These are phyloP conservation scores for Teunomyces lycoperdinae DNA, from an alignment of 805 yeast genomes.

Conservation along the genomic window DNA sequence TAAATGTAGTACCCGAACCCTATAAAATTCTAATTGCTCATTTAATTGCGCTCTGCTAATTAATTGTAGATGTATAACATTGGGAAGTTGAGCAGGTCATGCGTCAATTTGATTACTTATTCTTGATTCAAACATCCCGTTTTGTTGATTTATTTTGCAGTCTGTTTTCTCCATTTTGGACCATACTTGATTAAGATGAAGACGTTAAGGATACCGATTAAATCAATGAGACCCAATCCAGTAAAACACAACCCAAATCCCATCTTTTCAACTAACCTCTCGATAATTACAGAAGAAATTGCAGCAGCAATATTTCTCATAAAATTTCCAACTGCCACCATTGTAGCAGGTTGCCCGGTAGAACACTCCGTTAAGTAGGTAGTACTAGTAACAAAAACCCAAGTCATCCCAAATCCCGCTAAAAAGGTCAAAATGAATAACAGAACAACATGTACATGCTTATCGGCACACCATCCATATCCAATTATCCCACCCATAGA, in stretches of 20 bases:
- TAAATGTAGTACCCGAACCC: no score
- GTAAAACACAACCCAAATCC: slow-evolving; percentile 57
- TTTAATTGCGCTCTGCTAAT: no score
- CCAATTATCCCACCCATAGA: slow-evolving; percentile 46
- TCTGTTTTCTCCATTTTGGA: slow-evolving; percentile 21
- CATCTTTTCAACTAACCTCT: slow-evolving; percentile 29
- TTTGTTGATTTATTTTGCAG: neutral
- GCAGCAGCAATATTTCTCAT: slow-evolving; percentile 56
- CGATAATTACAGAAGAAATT: slow-evolving; percentile 46
- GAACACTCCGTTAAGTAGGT: slow-evolving; percentile 53
- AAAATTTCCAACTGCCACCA: slow-evolving; percentile 52
- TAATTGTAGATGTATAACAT: no score
- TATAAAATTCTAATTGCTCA: no score
- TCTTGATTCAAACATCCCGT: no score
- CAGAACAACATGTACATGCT: slow-evolving; percentile 33
- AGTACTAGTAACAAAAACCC: slow-evolving; percentile 52
- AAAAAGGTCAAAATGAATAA: slow-evolving; percentile 45
- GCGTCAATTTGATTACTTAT: no score
- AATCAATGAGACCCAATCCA: slow-evolving; percentile 40
- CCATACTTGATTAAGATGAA: slow-evolving; percentile 19
- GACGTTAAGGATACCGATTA: slow-evolving; percentile 15
- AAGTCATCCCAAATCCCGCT: slow-evolving; percentile 53
- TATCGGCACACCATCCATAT: slow-evolving; percentile 52
- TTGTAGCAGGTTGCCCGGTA: slow-evolving; percentile 48
- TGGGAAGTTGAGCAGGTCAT: no score